phyloP scores from a whole-genome alignment of 2,329 filamentous ascomycete genomes.

The Tolypocladium sp. region DNA sequence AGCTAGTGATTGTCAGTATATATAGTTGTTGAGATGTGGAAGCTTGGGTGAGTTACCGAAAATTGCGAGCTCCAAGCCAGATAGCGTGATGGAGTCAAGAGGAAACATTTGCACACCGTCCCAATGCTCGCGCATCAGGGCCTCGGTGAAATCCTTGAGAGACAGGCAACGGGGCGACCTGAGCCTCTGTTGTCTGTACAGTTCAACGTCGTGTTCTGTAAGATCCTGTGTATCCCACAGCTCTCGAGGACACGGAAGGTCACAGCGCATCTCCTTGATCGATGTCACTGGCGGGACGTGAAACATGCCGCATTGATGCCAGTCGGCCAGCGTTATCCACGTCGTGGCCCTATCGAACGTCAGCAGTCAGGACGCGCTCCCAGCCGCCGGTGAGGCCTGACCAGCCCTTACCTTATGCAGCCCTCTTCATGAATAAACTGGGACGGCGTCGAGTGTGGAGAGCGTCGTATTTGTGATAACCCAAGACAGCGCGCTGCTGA shows the following conservation, averaged over 20 bases:
- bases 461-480: background rate
- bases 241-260: slow-evolving; percentile 12
- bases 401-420: background rate
- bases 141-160: background rate
- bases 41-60: background rate
- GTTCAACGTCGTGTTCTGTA: slow-evolving; percentile 7
- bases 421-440: background rate
- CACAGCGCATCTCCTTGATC: slow-evolving; percentile 12
- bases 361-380: background rate
- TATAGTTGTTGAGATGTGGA: too few relatives aligned
- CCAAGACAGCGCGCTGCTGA: slow-evolving; percentile 4
- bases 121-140: background rate
- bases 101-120: background rate
- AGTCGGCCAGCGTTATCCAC: slow-evolving; percentile 14
- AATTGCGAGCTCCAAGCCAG: background rate
- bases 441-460: background rate
- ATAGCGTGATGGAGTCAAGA: background rate
- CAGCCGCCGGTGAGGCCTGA: background rate
- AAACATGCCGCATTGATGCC: slow-evolving; percentile 17
- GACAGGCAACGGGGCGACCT: background rate
- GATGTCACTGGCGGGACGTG: slow-evolving; percentile 12
- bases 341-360: slow-evolving; percentile 9
- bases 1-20: background rate
- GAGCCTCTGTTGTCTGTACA: background rate
- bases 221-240: slow-evolving; percentile 14